Evolutionary conservation across 208 protist species (phyloP), one percentile per base, ranked within the genome.

Genomic region (Trypanosoma grayi): DNA sequence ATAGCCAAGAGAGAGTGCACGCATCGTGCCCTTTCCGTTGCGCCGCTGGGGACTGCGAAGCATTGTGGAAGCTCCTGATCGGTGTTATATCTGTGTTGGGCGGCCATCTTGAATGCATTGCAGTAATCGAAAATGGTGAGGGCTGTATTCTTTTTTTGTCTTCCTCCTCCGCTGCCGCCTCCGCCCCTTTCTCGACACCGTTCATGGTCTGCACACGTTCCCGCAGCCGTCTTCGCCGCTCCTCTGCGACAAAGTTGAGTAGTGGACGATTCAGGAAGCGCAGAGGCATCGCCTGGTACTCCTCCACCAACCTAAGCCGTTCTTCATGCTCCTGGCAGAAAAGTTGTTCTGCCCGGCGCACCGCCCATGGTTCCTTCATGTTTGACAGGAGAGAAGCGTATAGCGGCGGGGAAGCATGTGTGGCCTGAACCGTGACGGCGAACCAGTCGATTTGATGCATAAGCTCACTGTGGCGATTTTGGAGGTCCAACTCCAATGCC

Each of bases 231-330:
- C 45, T 77, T 22, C 76, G 67, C 0, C 83, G 74, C 44, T 83
- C 77, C 8, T 81, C 81, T 1, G 72, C 76, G 20, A 45, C 65
- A 61, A 59, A 66, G 28, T 89, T 57, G 30, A 55, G 43, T 44
- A 81, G 51, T 4, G 83, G 83, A 22, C 87, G 81, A 47, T 76
- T 50, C 11, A 93, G 75, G 46, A 69, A 75, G 14, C 31, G 30
- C 10, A 93, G 76, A 31, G 87, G 87, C 27, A 83, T 77, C 3
- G 69, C 70, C 13, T 78, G 56, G 75, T 91, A 93, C 36, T 79
- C 64, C 1, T 55, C 41, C 13, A 90, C 62, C 34, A 93, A 72
- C 30, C 63, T 61, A 14, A 70, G 40, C 2, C 87, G 78, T 20
- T 65, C 47, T 11, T 69, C 36, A 53, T 77, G 77, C 73, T 93